Evolutionary conservation across 805 yeast genomes (phyloP), one percentile per base, ranked within the genome.

Genomic region (Kodamaea kaohsiungensis): DNA sequence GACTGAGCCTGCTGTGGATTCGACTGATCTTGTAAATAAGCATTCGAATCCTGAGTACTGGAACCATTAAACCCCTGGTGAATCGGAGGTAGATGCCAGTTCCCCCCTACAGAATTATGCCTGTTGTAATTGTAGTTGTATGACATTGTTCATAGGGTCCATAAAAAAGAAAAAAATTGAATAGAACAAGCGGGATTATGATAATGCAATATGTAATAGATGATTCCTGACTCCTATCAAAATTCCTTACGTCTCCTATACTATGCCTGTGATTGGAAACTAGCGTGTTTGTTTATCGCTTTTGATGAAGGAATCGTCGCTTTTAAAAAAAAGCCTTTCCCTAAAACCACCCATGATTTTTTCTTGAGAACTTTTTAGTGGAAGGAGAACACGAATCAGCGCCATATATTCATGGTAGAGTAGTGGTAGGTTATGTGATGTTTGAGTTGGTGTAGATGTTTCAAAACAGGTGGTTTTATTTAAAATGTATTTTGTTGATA

Each of bases 101-200:
- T 68, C 9, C 76, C 76, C 6, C 75, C 75, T 19, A 70, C 63
- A n/a, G 76, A 70, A 49, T 68, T 74, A 58, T 69, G 77, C 43
- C 76, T 60, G 58, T 66, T 68, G 57, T 63, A 70, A 53, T 65
- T 67, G 59, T 67, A 65, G 57, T 67, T 66, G 53, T 65, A 64
- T 13, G 76, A 65, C 77, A 71, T 43, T 54, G 49, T 35, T 35
- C 16, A 48, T 39, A 46, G 17, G 35, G 12, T 47, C n/a, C 17
- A 6, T 19, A 33, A 40, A 48, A 37, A 37, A 17, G 25, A 22
- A 48, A 27, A 40, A 30, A 40, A 40, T n/a, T 19, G 45, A 48
- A 17, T 17, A 40, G 45, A 40, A 40, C 45, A 40, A 40, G 45
- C 10, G 25, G 25, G 35, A 17, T 40, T 2, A 12, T 40, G 45